Percentiles rank a stretch among this genome's conserved stretches.
Conservation (phyloP, 805 yeast species). For the Candida maltosa region DNA sequence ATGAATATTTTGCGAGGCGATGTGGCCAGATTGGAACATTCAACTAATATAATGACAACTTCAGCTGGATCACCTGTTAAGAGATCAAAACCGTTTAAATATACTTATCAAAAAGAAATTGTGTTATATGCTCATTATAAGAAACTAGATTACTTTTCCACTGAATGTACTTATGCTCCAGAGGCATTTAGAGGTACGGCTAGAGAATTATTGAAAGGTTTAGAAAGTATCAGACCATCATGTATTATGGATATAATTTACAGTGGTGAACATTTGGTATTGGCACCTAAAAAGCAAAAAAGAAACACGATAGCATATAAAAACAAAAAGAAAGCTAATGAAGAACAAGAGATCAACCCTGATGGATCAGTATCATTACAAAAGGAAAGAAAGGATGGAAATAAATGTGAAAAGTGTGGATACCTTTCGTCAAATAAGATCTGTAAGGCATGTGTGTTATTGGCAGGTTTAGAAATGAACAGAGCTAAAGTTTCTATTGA, state of each 20-base stretch:
- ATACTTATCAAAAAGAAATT: constrained; percentile 94
- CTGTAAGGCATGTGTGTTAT: constrained; percentile 88
- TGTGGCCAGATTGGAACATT: constrained; percentile 83
- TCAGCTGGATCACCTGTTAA: constrained; percentile 85
- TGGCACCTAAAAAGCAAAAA: constrained; percentile 54
- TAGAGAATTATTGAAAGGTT: constrained; percentile 81
- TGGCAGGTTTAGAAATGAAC: constrained; percentile 78
- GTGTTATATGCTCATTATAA: constrained; percentile 96
- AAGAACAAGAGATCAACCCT: constrained; percentile 51
- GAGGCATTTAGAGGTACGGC: constrained; percentile 99
- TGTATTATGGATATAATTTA: constrained; percentile 92
- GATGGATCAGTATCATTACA: constrained; percentile 62
- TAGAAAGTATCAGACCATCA: constrained; percentile 87
- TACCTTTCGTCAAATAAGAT: constrained; percentile 82
- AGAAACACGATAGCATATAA: constrained; percentile 30
- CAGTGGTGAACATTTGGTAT: constrained; percentile 82
- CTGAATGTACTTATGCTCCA: constrained; percentile 97
- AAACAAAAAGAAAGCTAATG: constrained; percentile 19
- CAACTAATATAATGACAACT: constrained; percentile 81
- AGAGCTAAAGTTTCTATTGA: constrained; percentile 66
- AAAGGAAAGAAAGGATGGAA: constrained; percentile 53
- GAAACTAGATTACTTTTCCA: constrained; percentile 90
- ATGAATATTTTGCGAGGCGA: constrained; percentile 97
- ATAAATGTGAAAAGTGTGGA: constrained; percentile 84
- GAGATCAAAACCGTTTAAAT: constrained; percentile 93